A percentile compares a stretch with the other conserved stretches of the same genome.
These are phyloP conservation scores for Fraxinus americana DNA, from an alignment of 257 asterid genomes.

Conservation along the genomic window DNA sequence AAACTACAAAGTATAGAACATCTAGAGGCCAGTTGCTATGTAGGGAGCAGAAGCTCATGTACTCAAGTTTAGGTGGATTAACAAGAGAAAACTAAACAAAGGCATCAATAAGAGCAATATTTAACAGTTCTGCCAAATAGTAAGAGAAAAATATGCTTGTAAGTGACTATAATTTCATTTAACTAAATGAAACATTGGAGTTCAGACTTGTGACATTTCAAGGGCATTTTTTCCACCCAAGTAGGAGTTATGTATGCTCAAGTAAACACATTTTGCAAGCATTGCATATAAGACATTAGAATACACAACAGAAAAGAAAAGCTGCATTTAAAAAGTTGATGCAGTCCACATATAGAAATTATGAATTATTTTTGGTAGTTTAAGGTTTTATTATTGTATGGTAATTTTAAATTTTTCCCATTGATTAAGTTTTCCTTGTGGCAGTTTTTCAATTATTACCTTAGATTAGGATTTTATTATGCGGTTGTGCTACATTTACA, in stretches of 20 bases:
- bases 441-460: too few relatives aligned
- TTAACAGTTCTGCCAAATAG: background rate
- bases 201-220: background rate
- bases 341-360: too few relatives aligned
- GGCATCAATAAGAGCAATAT: background rate
- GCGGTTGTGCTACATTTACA: too few relatives aligned
- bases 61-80: background rate
- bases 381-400: too few relatives aligned
- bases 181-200: background rate
- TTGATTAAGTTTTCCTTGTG: too few relatives aligned
- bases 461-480: too few relatives aligned
- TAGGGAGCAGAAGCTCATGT: background rate
- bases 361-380: too few relatives aligned
- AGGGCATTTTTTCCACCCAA: background rate
- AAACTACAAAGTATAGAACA: background rate
- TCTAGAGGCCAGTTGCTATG: background rate
- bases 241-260: background rate
- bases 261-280: background rate
- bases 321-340: background rate
- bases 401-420: too few relatives aligned
- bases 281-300: background rate
- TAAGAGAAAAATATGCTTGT: background rate
- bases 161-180: background rate
- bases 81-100: background rate
- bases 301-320: slow-evolving; percentile 4